Evolutionary conservation across 495 filamentous ascomycete species (phyloP), one percentile per base, ranked within the genome.

Genomic region (Thozetella sp.): DNA sequence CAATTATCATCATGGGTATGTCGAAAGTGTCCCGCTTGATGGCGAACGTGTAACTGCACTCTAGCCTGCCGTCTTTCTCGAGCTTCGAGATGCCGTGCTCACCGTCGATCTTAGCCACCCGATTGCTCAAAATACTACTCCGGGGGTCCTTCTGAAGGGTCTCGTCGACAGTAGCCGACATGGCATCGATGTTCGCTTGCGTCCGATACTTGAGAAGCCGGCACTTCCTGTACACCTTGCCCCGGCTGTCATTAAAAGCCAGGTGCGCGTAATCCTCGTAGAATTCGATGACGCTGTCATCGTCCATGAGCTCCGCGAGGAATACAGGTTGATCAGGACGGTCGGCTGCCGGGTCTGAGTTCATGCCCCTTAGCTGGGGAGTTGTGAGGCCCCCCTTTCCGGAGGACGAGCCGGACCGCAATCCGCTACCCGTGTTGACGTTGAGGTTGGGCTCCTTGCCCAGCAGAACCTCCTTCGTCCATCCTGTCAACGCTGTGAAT

Each of bases 1-100:
- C 93, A 66, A 97, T 88, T 74, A 97, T 95, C 72, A 99, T 76
- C 93, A 97, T 97, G 25, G 95, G 95, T 72, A 99, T 97, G 73
- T 97, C 95, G 77, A 98, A 99, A 50, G 95, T 91, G 73, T 99
- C 95, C 60, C 95, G 81, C 80, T 93, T 95, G 57, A 98, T 93
- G 61, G 91, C 93, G 94, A 95, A 99, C 78, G 90, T 94, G 75
- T 93, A 96, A 65, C 87, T 92, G 79, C 93, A 97, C 68, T 97
- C 91, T 52, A 98, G 88, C 74, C 93, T 94, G 59, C 94, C 95
- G 61, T 97, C 93, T 69, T 87, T 90, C 71, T 90, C 88, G 1
- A 93, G 88, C 48, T 92, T 80, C 40, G 86, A 84, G 54, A 95
- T 90, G 0, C 86, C 91, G 61, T 88, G 86, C 70, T 96, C 88